phyloP scores from a whole-genome alignment of 805 yeast species.

The Suhomyces canberraensis region DNA sequence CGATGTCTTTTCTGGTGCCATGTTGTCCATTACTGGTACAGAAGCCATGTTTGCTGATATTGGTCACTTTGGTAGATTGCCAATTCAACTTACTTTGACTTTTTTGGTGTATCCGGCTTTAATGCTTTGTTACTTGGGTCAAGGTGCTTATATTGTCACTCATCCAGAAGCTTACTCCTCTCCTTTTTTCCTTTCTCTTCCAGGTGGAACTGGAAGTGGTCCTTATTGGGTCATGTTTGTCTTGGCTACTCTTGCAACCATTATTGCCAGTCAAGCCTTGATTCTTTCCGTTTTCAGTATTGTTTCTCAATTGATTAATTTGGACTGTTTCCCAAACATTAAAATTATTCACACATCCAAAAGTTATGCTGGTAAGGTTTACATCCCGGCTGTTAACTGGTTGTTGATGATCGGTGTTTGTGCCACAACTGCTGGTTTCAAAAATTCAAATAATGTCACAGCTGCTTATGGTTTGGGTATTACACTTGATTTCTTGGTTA shows the following conservation, averaged over 20 bases:
- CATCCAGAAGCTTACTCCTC: slow-evolving; percentile 40
- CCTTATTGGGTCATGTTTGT: slow-evolving; percentile 51
- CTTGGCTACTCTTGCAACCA: slow-evolving; percentile 51
- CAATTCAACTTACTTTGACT: slow-evolving; percentile 47
- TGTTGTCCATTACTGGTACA: slow-evolving; percentile 56
- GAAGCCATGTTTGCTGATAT: slow-evolving; percentile 67
- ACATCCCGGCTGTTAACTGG: slow-evolving; percentile 50
- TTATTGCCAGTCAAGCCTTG: slow-evolving; percentile 60
- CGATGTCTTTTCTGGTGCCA: slow-evolving; percentile 47
- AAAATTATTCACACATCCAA: slow-evolving; percentile 45
- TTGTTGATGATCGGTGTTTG: slow-evolving; percentile 50
- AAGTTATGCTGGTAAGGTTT: slow-evolving; percentile 47
- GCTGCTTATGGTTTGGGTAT: slow-evolving; percentile 63
- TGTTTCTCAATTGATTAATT: slow-evolving; percentile 48
- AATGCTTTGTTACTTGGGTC: slow-evolving; percentile 55
- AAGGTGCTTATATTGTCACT: slow-evolving; percentile 46
- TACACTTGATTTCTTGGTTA: slow-evolving; percentile 51
- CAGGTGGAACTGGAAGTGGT: slow-evolving; percentile 44
- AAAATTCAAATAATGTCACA: slow-evolving; percentile 47
- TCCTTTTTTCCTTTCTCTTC: slow-evolving; percentile 48
- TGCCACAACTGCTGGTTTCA: slow-evolving; percentile 51
- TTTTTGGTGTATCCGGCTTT: slow-evolving; percentile 50
- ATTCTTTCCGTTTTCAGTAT: slow-evolving; percentile 55
- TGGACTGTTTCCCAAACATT: slow-evolving; percentile 54
- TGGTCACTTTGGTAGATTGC: slow-evolving; percentile 51